Evolutionary conservation across 345 rosid genomes (phyloP), one percentile per base, ranked within the genome.

Genomic region (Noccaea bulbosa): DNA sequence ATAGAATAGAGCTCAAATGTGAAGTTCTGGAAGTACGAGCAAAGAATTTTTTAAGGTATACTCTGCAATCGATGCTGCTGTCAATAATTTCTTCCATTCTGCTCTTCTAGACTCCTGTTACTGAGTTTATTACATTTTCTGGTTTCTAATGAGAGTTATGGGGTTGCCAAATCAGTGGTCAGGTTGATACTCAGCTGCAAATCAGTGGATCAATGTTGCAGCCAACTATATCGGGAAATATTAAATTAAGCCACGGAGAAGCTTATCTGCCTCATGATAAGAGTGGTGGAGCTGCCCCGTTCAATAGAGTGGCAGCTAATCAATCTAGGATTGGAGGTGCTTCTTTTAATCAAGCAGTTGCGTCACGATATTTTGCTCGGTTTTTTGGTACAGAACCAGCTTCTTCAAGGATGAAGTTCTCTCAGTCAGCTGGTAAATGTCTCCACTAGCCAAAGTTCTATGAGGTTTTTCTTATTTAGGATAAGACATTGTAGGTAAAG

Each of bases 241-340:
- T 94, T 55, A 89, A 94, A 79, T 79, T 94, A 83, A 91, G 97
- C 84, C 97, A 85, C 10, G 97, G 99, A 74, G 97, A 94, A 84
- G 97, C 99, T 76, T 94, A 94, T 85, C 82, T 94, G 35, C 97
- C 97, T 14, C 99, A 94, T 77, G 99, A 94, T 77, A 93, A 84
- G 78, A 95, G 99, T 71, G 86, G 91, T 14, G 90, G 89, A 73
- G 81, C 88, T 46, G 78, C 87, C 62, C 78, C 95, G 65, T 75
- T 94, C 27, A 88, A 84, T 77, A 89, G 87, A 79, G 69, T 91
- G 78, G 82, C 92, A 47, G 76, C 94, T 50, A 85, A 80, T 70
- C 94, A 84, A 75, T 86, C 92, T 50, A 80, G 86, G 73, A 80
- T 85, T 73, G 82, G 87, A 50, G 88, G 84, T 55, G 70, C 87